Conservation (phyloP, 345 rosid species). For the Boechera stricta region DNA sequence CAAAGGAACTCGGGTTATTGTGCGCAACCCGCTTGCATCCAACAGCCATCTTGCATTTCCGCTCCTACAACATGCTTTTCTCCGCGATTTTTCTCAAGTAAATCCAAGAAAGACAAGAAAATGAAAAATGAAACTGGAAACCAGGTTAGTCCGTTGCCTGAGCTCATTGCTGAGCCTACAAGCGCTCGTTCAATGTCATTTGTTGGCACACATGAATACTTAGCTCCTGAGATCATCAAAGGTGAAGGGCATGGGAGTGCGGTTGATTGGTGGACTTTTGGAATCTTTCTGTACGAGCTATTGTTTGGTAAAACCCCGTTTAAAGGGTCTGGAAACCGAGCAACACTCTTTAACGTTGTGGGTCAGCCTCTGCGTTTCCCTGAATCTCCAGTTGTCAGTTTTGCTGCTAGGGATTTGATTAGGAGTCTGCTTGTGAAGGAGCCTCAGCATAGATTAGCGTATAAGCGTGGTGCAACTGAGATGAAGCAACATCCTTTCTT, state of each 20-base stretch:
- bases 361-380: slow-evolving; percentile 81
- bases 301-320: slow-evolving; percentile 85
- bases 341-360: slow-evolving; percentile 76
- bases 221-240: slow-evolving; percentile 80
- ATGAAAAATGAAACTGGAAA: slow-evolving; percentile 58
- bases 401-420: slow-evolving; percentile 73
- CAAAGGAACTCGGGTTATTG: slow-evolving; percentile 55
- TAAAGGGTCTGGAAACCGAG: slow-evolving; percentile 79
- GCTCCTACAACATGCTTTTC: slow-evolving; percentile 66
- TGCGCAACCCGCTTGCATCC: slow-evolving; percentile 68
- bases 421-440: slow-evolving; percentile 80
- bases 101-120: slow-evolving; percentile 61
- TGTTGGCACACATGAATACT: slow-evolving; percentile 86
- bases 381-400: slow-evolving; percentile 79
- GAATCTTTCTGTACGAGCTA: slow-evolving; percentile 78
- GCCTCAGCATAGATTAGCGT: slow-evolving; percentile 79
- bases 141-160: slow-evolving; percentile 74
- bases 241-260: slow-evolving; percentile 93
- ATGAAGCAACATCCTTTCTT: slow-evolving; percentile 83
- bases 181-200: slow-evolving; percentile 88
- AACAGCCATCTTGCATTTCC: slow-evolving; percentile 68
- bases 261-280: slow-evolving; percentile 90
- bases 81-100: slow-evolving; percentile 60
- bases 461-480: slow-evolving; percentile 78
- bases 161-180: slow-evolving; percentile 89